These are phyloP conservation scores for Mikania micrantha DNA, from an alignment of 129 eudicot genomes.

Conservation along the genomic window DNA sequence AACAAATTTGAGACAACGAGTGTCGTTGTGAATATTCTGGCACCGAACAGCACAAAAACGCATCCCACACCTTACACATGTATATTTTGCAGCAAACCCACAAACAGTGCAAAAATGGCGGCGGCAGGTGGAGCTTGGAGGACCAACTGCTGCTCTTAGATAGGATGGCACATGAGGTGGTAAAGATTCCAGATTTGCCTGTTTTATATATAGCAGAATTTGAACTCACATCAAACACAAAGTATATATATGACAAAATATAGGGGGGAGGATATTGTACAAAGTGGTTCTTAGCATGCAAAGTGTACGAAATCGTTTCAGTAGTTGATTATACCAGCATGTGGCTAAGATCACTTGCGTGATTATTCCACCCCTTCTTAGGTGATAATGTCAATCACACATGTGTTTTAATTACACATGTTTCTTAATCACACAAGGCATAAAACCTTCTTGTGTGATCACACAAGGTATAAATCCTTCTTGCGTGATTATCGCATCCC, in stretches of 20 bases:
- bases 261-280: too few relatives aligned
- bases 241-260: not conserved
- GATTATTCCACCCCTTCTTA: too few relatives aligned
- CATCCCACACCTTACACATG: constrained; percentile 85
- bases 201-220: constrained; percentile 4
- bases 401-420: too few relatives aligned
- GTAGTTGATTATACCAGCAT: too few relatives aligned
- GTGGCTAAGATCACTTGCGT: too few relatives aligned
- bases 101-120: constrained; percentile 96
- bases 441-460: too few relatives aligned
- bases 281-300: too few relatives aligned
- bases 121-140: constrained; percentile 73
- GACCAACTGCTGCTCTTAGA: constrained; percentile 88
- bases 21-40: constrained; percentile 83
- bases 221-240: not conserved
- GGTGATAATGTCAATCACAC: too few relatives aligned
- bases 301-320: too few relatives aligned
- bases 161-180: constrained; percentile 83
- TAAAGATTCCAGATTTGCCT: constrained; percentile 84
- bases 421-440: too few relatives aligned
- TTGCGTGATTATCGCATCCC: too few relatives aligned
- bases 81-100: constrained; percentile 73
- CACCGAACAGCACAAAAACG: constrained; percentile 76
- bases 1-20: constrained; percentile 90
- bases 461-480: too few relatives aligned